phyloP scores from a whole-genome alignment of 1,139 yeast species.

The Geotrichum europaeum region DNA sequence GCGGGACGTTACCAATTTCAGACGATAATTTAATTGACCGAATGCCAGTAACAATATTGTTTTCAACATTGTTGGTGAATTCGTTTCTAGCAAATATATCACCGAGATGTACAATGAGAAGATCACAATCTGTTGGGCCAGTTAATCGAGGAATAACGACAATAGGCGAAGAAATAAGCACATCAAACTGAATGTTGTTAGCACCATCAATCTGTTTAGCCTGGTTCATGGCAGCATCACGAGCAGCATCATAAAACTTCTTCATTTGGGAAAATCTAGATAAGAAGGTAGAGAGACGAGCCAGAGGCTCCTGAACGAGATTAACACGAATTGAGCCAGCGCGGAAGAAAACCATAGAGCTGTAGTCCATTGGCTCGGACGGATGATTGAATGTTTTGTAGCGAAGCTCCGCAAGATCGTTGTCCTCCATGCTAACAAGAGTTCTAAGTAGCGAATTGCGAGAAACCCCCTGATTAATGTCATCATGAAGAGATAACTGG shows the following conservation, averaged over 20 bases:
- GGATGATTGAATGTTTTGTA: constrained; percentile 71
- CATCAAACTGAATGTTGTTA: constrained; percentile 59
- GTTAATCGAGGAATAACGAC: constrained; percentile 63
- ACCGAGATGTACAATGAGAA: constrained; percentile 69
- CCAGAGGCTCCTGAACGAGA: constrained; percentile 74
- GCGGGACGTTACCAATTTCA: constrained; percentile 48
- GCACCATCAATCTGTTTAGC: constrained; percentile 62
- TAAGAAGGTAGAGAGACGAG: constrained; percentile 58
- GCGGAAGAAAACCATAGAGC: constrained; percentile 56
- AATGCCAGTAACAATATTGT: constrained; percentile 65
- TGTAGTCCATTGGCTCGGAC: constrained; percentile 38
- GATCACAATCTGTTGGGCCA: constrained; percentile 36
- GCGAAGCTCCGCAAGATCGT: constrained; percentile 70
- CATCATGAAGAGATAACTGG: constrained; percentile 72
- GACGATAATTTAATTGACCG: constrained; percentile 64
- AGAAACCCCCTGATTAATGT: constrained; percentile 56
- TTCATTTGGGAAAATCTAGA: constrained; percentile 81
- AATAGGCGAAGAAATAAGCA: constrained; percentile 75
- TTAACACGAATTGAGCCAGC: constrained; percentile 71
- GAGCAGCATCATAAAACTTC: constrained; percentile 73
- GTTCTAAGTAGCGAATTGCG: constrained; percentile 55
- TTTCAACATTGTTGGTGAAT: constrained; percentile 38
- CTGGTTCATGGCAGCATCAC: constrained; percentile 73
- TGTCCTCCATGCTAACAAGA: constrained; percentile 72
- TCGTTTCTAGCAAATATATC: constrained; percentile 68